These are phyloP conservation scores for Lepidium didymum DNA, from an alignment of 345 rosid genomes.

Conservation along the genomic window DNA sequence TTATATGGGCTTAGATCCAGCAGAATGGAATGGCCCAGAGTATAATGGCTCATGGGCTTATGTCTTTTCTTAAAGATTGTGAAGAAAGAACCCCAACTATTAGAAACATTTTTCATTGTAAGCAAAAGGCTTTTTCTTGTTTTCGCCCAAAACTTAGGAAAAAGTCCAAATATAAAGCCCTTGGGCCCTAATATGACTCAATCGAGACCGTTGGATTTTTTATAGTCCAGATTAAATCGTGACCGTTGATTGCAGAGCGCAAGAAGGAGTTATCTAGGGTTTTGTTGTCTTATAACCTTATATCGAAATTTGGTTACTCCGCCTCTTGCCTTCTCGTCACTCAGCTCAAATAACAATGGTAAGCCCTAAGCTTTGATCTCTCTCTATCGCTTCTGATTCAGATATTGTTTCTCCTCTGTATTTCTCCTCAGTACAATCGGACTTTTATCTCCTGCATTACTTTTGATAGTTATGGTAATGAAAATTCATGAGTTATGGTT, in stretches of 20 bases:
- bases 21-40: too few relatives aligned
- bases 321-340: slow-evolving; percentile 22
- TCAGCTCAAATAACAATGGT: slow-evolving; percentile 26
- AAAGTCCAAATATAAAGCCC: not conserved
- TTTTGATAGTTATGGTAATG: not conserved
- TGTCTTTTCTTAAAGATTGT: too few relatives aligned
- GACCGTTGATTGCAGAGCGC: slow-evolving; percentile 21
- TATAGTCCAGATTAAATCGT: not conserved
- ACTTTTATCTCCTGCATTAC: not conserved
- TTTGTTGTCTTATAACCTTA: slow-evolving; percentile 24
- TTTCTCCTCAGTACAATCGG: not conserved
- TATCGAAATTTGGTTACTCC: not conserved
- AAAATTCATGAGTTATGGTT: not conserved
- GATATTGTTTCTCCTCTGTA: not conserved
- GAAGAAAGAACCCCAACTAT: too few relatives aligned
- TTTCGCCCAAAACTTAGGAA: too few relatives aligned
- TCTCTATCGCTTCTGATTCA: not conserved
- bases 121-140: too few relatives aligned
- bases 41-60: too few relatives aligned
- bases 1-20: too few relatives aligned
- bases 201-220: not conserved
- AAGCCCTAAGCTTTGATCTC: not conserved
- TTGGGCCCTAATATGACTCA: not conserved
- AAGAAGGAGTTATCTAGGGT: slow-evolving; percentile 28
- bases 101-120: too few relatives aligned